A percentile compares a stretch with the other conserved stretches of the same genome.
These are phyloP conservation scores for Dendrobium chrysotoxum DNA, from an alignment of 106 monocot genomes.

Conservation along the genomic window DNA sequence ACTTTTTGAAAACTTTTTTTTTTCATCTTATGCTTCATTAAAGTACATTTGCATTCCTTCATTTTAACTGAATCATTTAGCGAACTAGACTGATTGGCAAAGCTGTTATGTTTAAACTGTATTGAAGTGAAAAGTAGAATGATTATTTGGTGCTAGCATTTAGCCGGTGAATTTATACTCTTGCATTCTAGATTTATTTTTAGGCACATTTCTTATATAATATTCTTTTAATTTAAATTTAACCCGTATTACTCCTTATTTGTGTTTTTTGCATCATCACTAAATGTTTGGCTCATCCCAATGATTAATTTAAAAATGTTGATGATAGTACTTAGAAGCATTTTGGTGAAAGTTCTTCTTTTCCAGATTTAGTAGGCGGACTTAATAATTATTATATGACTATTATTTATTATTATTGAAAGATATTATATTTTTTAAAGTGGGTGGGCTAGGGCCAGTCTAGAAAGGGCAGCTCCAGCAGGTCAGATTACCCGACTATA, in stretches of 20 bases:
- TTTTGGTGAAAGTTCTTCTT: too few relatives aligned
- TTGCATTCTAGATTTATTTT: not conserved
- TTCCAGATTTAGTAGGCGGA: too few relatives aligned
- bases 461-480: not conserved
- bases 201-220: not conserved
- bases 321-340: too few relatives aligned
- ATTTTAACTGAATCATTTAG: not conserved
- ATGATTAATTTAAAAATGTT: too few relatives aligned
- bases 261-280: not conserved
- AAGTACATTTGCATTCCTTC: not conserved
- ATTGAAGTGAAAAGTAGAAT: not conserved
- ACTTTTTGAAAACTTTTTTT: not conserved
- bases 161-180: not conserved
- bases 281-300: not conserved
- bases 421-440: not conserved
- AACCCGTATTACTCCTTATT: not conserved
- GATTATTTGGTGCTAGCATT: not conserved
- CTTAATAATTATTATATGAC: too few relatives aligned
- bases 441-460: not conserved
- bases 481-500: too few relatives aligned
- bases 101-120: not conserved
- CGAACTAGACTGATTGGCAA: not conserved
- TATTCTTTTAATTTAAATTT: not conserved
- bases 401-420: not conserved
- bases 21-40: not conserved